Evolutionary conservation across 352 stramenopile genomes (phyloP).

Genomic region (Globisporangium barbulae): DNA sequence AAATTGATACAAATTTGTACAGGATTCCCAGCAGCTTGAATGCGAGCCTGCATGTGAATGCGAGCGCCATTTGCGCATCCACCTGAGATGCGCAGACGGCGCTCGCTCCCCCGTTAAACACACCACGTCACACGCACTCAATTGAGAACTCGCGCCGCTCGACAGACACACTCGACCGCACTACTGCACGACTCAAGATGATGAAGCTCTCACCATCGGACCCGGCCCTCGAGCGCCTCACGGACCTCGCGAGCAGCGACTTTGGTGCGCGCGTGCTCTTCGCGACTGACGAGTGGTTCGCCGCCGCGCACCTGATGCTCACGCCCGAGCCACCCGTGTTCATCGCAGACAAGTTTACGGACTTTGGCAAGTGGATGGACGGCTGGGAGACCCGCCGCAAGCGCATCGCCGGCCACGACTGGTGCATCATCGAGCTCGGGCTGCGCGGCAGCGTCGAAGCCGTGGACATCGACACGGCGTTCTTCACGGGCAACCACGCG

Average conservation of each 20-base stretch:
- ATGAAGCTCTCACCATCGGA: constrained; percentile 1
- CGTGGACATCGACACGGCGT: constrained; percentile 91
- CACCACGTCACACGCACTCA: neutral
- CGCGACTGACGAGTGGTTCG: constrained; percentile 94
- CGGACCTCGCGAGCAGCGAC: constrained; percentile 56
- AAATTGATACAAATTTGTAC: too few species aligned
- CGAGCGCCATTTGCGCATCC: constrained; percentile 1
- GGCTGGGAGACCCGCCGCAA: constrained; percentile 95
- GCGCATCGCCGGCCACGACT: constrained; percentile 85
- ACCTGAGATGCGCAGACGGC: neutral
- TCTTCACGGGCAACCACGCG: constrained; percentile 92
- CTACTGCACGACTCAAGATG: neutral
- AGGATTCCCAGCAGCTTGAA: too few species aligned
- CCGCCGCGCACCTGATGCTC: constrained; percentile 82
- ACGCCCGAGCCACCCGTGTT: constrained; percentile 76
- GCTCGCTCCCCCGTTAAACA: too few species aligned
- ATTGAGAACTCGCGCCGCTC: constrained; percentile 1
- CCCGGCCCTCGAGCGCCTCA: constrained; percentile 35
- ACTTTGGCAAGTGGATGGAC: constrained; percentile 95
- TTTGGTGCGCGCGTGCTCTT: constrained; percentile 81
- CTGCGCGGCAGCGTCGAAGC: constrained; percentile 53
- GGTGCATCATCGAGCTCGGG: constrained; percentile 89
- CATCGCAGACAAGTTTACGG: constrained; percentile 89
- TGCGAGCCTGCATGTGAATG: too few species aligned
- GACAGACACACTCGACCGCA: neutral